Evolutionary conservation across 139 green algal genomes (phyloP), one percentile per base, ranked within the genome.

Genomic region (Coccomyxa sp.): DNA sequence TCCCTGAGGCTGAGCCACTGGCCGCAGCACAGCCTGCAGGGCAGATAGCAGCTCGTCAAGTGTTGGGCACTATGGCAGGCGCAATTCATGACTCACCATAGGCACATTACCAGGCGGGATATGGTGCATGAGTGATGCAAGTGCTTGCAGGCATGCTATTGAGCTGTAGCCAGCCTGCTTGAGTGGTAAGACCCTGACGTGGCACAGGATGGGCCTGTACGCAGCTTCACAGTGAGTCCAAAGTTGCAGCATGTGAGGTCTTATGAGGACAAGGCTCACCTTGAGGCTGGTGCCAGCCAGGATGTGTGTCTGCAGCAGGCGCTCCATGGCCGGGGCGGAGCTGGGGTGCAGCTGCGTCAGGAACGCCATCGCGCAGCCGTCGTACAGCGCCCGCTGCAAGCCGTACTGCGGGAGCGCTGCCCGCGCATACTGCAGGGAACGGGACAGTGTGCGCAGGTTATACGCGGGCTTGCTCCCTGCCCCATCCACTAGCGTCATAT

Each of bases 361-460:
- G 82, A 99, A 99, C 7, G 89, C 90, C 96, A 99, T 99, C 77
- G 82, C 85, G 27, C 95, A 91, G 54, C 94, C 96, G 84, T 99
- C 97, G 55, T 91, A 94, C 76, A 99, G 92, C 9, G 93, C 85
- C 9, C 94, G 88, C 73, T 87, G 83, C 79, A 98, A 80, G 44
- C 97, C 97, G 84, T 99, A 99, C 29, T 86, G 55, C 7, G 90
- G 87, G 39, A 91, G 70, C 3, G 90, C 89, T 6, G 78, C 68
- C 6, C 87, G 84, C 0, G 89, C 86, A 78, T 98, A 99, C 86
- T 97, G 91, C 58, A 99, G 86, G 0, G 94, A 90, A 5, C 97
- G 90, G 73, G 87, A 93, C 29, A 99, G 91, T 8, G 96, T 98
- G 80, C 97, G 89, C 78, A 99, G 88, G 82, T 87, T 97, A 89